Conservation (phyloP, 495 filamentous ascomycete species). For the Penicillium ochrochloron region DNA sequence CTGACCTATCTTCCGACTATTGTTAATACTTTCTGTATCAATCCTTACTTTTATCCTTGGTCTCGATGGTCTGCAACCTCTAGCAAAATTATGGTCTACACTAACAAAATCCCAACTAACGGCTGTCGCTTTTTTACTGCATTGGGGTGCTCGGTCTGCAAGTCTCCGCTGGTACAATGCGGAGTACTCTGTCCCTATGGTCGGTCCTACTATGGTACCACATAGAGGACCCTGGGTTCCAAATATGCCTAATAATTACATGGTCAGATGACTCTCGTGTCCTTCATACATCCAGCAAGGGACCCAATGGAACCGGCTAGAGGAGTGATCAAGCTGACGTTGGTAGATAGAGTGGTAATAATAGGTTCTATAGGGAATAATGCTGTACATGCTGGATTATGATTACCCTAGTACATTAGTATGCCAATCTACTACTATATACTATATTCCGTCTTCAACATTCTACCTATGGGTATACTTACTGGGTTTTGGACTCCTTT, state of each 20-base stretch:
- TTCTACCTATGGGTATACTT: too few species aligned
- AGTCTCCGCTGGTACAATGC: slow-evolving; percentile 3
- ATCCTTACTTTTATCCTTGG: not conserved
- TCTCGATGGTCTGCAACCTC: not conserved
- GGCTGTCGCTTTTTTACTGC: slow-evolving; percentile 1
- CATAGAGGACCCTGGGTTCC: not conserved
- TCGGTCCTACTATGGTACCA: not conserved
- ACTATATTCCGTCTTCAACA: too few species aligned
- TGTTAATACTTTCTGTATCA: not conserved
- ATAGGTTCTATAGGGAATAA: too few species aligned
- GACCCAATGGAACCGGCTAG: not conserved
- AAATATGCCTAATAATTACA: not conserved
- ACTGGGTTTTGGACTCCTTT: too few species aligned
- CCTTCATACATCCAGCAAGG: not conserved
- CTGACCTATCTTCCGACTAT: not conserved
- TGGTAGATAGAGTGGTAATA: not conserved
- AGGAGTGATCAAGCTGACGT: not conserved
- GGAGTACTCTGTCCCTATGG: not conserved
- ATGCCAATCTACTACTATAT: too few species aligned
- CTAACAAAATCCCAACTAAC: not conserved
- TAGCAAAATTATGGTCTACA: not conserved
- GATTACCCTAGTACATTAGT: too few species aligned
- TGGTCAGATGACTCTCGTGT: not conserved
- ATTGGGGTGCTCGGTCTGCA: slow-evolving; percentile 13
- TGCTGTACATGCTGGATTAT: too few species aligned